Conservation (phyloP, 169 alveolate species). For the Eimeria sp. region DNA sequence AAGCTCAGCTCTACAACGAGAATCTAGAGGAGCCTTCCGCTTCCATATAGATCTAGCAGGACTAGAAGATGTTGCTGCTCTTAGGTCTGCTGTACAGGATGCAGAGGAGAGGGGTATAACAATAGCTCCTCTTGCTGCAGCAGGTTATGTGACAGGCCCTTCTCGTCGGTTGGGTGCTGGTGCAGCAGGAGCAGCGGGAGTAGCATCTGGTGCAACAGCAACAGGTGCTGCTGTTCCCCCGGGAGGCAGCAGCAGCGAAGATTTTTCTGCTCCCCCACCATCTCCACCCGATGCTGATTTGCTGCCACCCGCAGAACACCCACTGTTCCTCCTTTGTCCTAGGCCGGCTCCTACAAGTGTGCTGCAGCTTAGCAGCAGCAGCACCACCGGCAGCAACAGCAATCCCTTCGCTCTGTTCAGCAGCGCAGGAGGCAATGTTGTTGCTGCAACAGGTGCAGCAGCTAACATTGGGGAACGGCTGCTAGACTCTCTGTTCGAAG, state of each 20-base stretch:
- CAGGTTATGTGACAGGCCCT: background rate
- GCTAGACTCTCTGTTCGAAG: slow-evolving; percentile 41
- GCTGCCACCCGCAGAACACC: slow-evolving; percentile 52
- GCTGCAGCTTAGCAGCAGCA: slow-evolving; percentile 26
- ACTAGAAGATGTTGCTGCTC: background rate
- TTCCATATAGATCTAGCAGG: slow-evolving; percentile 17
- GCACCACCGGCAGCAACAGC: slow-evolving; percentile 15
- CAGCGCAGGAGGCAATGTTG: slow-evolving; percentile 14
- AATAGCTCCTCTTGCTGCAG: slow-evolving; percentile 11
- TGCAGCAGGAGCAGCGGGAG: too few relatives aligned
- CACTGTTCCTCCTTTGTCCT: background rate
- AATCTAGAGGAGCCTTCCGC: slow-evolving; percentile 12
- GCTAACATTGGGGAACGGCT: slow-evolving; percentile 7
- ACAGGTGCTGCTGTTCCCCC: too few relatives aligned
- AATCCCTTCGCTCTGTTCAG: slow-evolving; percentile 24
- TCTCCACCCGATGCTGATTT: slow-evolving; percentile 30
- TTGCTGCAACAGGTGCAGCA: background rate
- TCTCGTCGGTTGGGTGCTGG: background rate
- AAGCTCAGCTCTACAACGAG: slow-evolving; percentile 35
- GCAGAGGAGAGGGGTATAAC: slow-evolving; percentile 40
- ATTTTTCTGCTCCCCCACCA: background rate
- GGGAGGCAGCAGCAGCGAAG: slow-evolving; percentile 17
- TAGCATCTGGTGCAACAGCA: too few relatives aligned
- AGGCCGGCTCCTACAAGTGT: background rate
- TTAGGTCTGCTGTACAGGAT: background rate